These are phyloP conservation scores for Fusarium citri DNA, from an alignment of 2,329 filamentous ascomycete genomes.

Conservation along the genomic window DNA sequence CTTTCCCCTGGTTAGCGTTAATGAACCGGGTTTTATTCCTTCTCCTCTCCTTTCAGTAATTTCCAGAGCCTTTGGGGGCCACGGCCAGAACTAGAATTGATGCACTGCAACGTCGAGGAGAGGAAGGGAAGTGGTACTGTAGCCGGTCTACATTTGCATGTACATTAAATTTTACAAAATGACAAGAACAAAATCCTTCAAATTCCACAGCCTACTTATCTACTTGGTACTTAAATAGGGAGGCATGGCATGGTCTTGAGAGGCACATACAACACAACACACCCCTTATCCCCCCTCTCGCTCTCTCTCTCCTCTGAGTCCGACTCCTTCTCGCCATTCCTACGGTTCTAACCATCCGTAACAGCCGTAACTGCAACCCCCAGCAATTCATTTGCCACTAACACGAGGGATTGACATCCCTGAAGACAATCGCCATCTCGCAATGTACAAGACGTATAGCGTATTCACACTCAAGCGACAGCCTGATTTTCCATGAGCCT, in stretches of 20 bases:
- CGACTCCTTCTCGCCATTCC: background rate
- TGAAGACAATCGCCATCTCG: background rate
- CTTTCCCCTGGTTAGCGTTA: background rate
- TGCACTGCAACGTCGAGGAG: constrained; percentile 6
- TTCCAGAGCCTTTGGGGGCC: constrained; percentile 2
- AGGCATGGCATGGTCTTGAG: background rate
- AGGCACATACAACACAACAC: background rate
- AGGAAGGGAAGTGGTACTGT: constrained; percentile 8
- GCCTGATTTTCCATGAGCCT: constrained; percentile 1
- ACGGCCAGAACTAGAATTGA: background rate
- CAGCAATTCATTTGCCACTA: background rate
- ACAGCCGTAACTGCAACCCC: background rate
- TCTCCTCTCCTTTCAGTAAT: background rate
- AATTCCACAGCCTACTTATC: constrained; percentile 4
- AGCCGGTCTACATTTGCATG: background rate
- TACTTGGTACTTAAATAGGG: background rate
- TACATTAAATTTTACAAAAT: background rate
- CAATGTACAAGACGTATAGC: background rate
- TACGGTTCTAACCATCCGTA: background rate
- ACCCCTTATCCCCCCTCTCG: background rate
- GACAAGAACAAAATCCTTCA: background rate
- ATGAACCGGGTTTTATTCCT: background rate
- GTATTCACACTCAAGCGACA: background rate
- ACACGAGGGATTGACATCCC: background rate
- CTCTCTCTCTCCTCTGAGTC: background rate